Evolutionary conservation across 441 rosid genomes (phyloP).

Genomic region (Erodium trifolium): DNA sequence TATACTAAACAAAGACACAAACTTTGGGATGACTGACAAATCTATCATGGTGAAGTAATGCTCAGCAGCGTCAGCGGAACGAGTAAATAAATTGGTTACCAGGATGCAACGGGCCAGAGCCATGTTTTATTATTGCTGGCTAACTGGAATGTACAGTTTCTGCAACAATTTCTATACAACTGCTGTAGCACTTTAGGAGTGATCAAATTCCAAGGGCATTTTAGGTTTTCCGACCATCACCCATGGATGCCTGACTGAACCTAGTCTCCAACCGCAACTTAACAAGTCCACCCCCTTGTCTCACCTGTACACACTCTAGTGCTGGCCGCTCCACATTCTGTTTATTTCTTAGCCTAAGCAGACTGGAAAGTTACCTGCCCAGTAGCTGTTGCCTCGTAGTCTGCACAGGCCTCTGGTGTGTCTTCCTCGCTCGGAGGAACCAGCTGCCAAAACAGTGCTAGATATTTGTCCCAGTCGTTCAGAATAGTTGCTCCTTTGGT

Average conservation of each 20-base stretch:
- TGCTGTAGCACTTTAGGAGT: conserved; percentile 9
- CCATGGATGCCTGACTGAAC: conserved; percentile 9
- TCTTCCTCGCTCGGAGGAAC: conserved; percentile 99
- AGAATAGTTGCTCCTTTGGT: conserved; percentile 64
- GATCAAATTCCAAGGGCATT: conserved; percentile 4
- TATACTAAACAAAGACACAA: too few relatives aligned
- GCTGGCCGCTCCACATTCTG: background rate
- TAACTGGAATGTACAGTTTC: conserved; percentile 25
- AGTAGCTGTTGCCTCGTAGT: conserved; percentile 52
- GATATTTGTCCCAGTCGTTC: conserved; percentile 71
- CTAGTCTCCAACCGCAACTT: conserved; percentile 4
- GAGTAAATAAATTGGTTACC: background rate
- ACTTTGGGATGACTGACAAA: too few relatives aligned
- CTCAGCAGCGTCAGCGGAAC: background rate
- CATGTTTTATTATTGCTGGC: background rate
- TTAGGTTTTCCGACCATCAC: conserved; percentile 9
- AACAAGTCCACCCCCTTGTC: conserved; percentile 16
- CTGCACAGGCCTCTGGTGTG: conserved; percentile 90
- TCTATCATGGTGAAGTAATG: too few relatives aligned
- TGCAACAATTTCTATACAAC: conserved; percentile 24
- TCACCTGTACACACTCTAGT: conserved; percentile 29
- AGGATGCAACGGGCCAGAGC: background rate
- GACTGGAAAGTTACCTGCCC: conserved; percentile 74
- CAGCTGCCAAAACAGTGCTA: conserved; percentile 85
- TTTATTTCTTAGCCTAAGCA: conserved; percentile 30